A percentile compares a stretch with the other conserved stretches of the same genome.
These are phyloP conservation scores for Calonectria pauciramosa DNA, from an alignment of 2,329 filamentous ascomycete species.

Conservation along the genomic window DNA sequence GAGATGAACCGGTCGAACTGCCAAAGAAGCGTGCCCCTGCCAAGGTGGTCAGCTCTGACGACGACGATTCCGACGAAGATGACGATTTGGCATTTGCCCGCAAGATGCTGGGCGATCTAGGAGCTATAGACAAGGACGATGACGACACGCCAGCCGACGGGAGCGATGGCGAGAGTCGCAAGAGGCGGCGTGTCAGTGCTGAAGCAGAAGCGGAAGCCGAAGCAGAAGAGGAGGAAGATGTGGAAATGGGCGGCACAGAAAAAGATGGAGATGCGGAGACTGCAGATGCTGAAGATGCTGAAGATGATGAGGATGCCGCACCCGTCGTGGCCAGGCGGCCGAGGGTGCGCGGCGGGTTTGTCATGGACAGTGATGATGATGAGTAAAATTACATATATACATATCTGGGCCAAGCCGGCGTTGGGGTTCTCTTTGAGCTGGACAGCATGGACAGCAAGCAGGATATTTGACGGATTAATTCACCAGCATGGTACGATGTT, in stretches of 20 bases:
- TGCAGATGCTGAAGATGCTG: conserved; percentile 35
- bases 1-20: conserved; percentile 13
- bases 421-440: conserved; percentile 24
- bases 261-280: conserved; percentile 12
- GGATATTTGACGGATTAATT: conserved; percentile 1
- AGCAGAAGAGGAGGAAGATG: conserved; percentile 36
- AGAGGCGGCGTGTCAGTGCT: conserved; percentile 53
- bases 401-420: conserved; percentile 27
- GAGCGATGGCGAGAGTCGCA: conserved; percentile 52
- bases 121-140: conserved; percentile 35
- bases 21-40: conserved; percentile 42
- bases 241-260: conserved; percentile 44
- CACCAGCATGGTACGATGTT: background rate
- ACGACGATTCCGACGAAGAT: conserved; percentile 43
- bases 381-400: conserved; percentile 48
- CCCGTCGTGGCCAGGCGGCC: conserved; percentile 54
- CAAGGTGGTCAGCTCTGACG: conserved; percentile 43
- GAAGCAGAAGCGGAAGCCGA: conserved; percentile 44
- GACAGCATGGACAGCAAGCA: conserved; percentile 4
- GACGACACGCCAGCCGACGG: conserved; percentile 49
- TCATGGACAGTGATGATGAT: conserved; percentile 73
- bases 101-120: conserved; percentile 42
- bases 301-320: conserved; percentile 50
- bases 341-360: conserved; percentile 66
- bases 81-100: conserved; percentile 39